Percentiles rank a stretch among this genome's conserved stretches.
These are phyloP conservation scores for Schwanniomyces polymorphus DNA, from an alignment of 805 yeast species.

Conservation along the genomic window DNA sequence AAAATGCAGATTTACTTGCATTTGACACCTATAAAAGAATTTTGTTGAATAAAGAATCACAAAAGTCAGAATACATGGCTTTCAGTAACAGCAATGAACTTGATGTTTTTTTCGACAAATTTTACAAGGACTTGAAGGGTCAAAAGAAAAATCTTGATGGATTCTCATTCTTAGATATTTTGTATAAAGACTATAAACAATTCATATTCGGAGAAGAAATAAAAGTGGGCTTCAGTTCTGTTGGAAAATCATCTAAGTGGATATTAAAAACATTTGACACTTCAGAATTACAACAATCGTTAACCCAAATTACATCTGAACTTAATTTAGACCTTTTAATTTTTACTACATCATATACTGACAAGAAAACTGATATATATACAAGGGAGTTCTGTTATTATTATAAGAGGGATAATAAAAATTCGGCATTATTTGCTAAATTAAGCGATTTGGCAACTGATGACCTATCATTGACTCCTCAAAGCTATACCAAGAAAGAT, in stretches of 20 bases:
- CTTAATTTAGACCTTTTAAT: constrained; percentile 29
- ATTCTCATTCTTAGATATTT: constrained; percentile 56
- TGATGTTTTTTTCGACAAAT: constrained; percentile 4
- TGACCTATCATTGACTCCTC: constrained; percentile 22
- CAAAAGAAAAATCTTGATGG: constrained; percentile 68
- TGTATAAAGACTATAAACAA: constrained; percentile 83
- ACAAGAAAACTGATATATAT: constrained; percentile 27
- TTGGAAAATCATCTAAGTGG: constrained; percentile 64
- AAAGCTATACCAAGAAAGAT: constrained; percentile 20
- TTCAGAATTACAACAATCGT: constrained; percentile 21
- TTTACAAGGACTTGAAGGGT: constrained; percentile 27
- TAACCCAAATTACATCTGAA: constrained; percentile 16
- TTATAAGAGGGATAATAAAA: constrained; percentile 10
- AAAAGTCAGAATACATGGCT: constrained; percentile 50
- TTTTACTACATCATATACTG: constrained; percentile 40
- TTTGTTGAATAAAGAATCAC: constrained; percentile 45
- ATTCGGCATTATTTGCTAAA: constrained; percentile 11
- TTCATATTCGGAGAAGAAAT: constrained; percentile 43
- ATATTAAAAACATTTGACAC: constrained; percentile 28
- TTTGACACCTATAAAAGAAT: constrained; percentile 34
- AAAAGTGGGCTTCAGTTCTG: constrained; percentile 73
- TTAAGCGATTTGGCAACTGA: constrained; percentile 18
- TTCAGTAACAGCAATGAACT: constrained; percentile 32
- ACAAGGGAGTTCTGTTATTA: constrained; percentile 35
- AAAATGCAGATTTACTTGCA: constrained; percentile 53